These are phyloP conservation scores for Nicotiana tomentosiformis DNA, from an alignment of 257 asterid genomes.

Conservation along the genomic window DNA sequence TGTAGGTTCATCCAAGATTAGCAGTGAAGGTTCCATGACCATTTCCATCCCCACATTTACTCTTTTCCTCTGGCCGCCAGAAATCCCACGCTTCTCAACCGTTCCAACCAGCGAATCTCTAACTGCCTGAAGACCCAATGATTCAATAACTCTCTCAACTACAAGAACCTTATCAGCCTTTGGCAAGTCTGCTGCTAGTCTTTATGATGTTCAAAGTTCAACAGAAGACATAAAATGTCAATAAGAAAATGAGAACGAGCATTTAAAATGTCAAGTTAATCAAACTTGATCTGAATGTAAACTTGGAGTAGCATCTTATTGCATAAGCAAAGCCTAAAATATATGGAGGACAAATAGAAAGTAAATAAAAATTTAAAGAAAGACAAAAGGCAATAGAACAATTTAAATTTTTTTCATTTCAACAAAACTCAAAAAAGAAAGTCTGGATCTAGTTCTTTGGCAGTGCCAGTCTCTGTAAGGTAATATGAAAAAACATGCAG, in stretches of 20 bases:
- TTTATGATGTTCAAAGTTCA: slow-evolving; percentile 34
- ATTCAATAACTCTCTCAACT: slow-evolving; percentile 90
- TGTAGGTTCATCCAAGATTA: slow-evolving; percentile 95
- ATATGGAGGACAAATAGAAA: background rate
- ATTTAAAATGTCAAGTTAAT: background rate
- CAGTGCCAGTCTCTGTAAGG: background rate
- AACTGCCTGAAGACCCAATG: slow-evolving; percentile 85
- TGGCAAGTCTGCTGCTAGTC: slow-evolving; percentile 72
- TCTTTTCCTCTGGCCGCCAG: slow-evolving; percentile 97
- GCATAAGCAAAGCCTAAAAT: background rate
- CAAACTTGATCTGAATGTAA: background rate
- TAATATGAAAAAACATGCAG: background rate
- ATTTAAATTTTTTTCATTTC: background rate
- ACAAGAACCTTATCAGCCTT: slow-evolving; percentile 94
- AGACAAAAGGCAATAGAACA: background rate
- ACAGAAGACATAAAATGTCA: slow-evolving; percentile 16
- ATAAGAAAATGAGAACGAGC: slow-evolving; percentile 20
- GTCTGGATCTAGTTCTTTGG: background rate
- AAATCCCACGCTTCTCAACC: slow-evolving; percentile 84
- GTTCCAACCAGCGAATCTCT: slow-evolving; percentile 95
- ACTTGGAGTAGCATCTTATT: background rate
- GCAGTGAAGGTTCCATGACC: slow-evolving; percentile 96
- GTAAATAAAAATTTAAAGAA: background rate
- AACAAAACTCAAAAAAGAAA: background rate
- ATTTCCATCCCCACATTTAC: slow-evolving; percentile 92